Conservation (phyloP, 192 early-diverging fungal species). For the Entomortierella chlamydospora region DNA sequence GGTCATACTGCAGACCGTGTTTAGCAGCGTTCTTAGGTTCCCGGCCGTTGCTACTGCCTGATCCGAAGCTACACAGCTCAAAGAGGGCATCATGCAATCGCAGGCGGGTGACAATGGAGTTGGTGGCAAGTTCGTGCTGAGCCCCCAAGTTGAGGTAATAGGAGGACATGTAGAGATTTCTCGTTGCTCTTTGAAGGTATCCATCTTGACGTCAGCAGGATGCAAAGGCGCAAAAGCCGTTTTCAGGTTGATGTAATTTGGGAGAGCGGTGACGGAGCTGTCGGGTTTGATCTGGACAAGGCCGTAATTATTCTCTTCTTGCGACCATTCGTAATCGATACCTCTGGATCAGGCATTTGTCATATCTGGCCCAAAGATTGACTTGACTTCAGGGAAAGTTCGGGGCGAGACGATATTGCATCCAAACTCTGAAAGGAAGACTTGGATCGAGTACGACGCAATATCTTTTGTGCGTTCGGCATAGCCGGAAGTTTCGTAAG, state of each 20-base stretch:
- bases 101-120: conserved; percentile 73
- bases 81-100: conserved; percentile 70
- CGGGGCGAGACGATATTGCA: conserved; percentile 77
- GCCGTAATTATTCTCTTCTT: conserved; percentile 82
- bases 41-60: conserved; percentile 36
- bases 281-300: conserved; percentile 68
- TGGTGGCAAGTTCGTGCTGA: conserved; percentile 66
- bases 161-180: conserved; percentile 61
- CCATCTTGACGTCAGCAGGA: conserved; percentile 70
- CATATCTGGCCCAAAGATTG: conserved; percentile 80
- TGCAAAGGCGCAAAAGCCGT: conserved; percentile 60
- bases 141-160: conserved; percentile 62
- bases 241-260: conserved; percentile 75
- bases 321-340: conserved; percentile 80
- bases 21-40: conserved; percentile 52
- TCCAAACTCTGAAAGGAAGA: conserved; percentile 82
- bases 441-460: conserved; percentile 70
- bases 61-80: conserved; percentile 62
- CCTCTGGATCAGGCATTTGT: conserved; percentile 73
- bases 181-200: conserved; percentile 57
- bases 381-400: conserved; percentile 72
- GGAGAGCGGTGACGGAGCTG: conserved; percentile 53
- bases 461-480: conserved; percentile 70
- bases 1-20: conserved; percentile 57
- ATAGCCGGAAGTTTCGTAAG: conserved; percentile 76